Conservation (phyloP, 306 rosid genomes). For the Malus domestica region DNA sequence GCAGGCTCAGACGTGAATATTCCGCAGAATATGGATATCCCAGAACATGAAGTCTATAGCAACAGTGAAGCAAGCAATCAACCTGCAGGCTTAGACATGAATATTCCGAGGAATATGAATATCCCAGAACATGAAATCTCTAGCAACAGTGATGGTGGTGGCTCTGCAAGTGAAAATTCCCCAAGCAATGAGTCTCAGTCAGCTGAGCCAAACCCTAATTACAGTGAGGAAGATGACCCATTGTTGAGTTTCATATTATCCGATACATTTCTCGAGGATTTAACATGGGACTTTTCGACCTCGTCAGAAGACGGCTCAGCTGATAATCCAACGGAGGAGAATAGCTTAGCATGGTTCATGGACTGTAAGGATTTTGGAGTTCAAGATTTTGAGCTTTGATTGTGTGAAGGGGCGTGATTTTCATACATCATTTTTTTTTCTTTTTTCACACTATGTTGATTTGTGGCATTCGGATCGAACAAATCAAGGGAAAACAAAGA, state of each 20-base stretch:
- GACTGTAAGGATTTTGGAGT: conserved; percentile 29
- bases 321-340: background rate
- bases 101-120: background rate
- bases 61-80: background rate
- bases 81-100: background rate
- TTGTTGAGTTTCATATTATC: conserved; percentile 19
- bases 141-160: background rate
- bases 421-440: background rate
- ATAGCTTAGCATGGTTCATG: conserved; percentile 24
- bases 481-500: no score
- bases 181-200: conserved; percentile 16
- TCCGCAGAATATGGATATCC: background rate
- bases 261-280: conserved; percentile 20
- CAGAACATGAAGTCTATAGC: background rate
- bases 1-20: background rate
- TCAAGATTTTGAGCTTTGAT: conserved; percentile 27
- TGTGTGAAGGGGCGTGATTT: background rate
- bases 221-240: conserved; percentile 8
- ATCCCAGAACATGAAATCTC: background rate
- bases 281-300: conserved; percentile 23
- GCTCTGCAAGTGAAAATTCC: conserved; percentile 6
- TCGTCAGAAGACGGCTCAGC: conserved; percentile 15
- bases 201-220: background rate
- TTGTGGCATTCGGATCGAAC: no score
- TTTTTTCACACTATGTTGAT: background rate